These are phyloP conservation scores for Cladosporium colombiae DNA, from an alignment of 2,329 filamentous ascomycete species.

Conservation along the genomic window DNA sequence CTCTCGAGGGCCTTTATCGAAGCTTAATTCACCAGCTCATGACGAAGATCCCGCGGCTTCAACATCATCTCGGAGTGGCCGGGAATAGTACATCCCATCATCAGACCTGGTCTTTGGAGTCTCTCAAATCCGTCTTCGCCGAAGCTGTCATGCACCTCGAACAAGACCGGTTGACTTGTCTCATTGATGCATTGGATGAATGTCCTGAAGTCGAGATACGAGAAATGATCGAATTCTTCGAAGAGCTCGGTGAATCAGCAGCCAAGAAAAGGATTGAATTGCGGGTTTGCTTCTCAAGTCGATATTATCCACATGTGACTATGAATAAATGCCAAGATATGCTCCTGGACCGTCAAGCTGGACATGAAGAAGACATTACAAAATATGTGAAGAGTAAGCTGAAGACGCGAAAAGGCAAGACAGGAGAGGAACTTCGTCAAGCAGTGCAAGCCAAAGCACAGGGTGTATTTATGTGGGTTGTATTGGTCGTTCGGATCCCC, in stretches of 20 bases:
- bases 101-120: background rate
- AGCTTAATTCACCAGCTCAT: slow-evolving; percentile 53
- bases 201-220: slow-evolving; percentile 43
- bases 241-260: slow-evolving; percentile 32
- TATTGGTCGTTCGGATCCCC: slow-evolving; percentile 17
- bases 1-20: slow-evolving; percentile 49
- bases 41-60: slow-evolving; percentile 36
- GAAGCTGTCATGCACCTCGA: slow-evolving; percentile 27
- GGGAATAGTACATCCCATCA: too few species aligned
- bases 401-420: background rate
- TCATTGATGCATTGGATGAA: slow-evolving; percentile 52
- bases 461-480: slow-evolving; percentile 23
- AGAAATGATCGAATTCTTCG: slow-evolving; percentile 42
- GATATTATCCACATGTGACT: slow-evolving; percentile 39
- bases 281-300: slow-evolving; percentile 44
- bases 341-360: background rate
- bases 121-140: background rate
- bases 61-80: slow-evolving; percentile 19
- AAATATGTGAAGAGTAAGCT: slow-evolving; percentile 5
- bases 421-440: background rate
- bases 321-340: background rate
- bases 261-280: slow-evolving; percentile 22
- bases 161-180: slow-evolving; percentile 33
- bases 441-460: slow-evolving; percentile 6
- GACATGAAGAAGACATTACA: slow-evolving; percentile 4